Conservation (phyloP, 179 eudicot genomes). For the Silene coronaria region DNA sequence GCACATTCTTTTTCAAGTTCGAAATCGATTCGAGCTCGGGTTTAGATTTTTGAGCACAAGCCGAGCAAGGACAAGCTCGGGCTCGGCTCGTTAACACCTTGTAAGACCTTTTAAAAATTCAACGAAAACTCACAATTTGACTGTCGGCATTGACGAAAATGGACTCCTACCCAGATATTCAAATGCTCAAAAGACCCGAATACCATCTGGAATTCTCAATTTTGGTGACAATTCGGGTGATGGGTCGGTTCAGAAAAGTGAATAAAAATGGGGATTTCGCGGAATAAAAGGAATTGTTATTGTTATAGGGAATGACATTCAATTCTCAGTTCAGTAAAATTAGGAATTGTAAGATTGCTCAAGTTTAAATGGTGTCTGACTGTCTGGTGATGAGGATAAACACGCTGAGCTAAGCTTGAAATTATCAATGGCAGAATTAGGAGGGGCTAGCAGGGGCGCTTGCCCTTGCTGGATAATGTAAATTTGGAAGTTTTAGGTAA, state of each 20-base stretch:
- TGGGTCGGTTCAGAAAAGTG: constrained; percentile 18
- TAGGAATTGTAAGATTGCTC: constrained; percentile 37
- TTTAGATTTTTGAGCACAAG: no score
- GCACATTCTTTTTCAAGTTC: no score
- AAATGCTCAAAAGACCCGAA: constrained; percentile 27
- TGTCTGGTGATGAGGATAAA: constrained; percentile 32
- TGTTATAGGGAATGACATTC: no score
- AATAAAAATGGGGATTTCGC: background rate
- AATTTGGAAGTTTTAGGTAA: no score
- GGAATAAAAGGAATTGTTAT: no score
- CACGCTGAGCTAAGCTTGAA: constrained; percentile 58
- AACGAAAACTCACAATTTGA: no score
- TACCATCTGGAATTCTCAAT: constrained; percentile 29
- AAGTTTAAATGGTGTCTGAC: constrained; percentile 37
- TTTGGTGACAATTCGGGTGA: constrained; percentile 25
- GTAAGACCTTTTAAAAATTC: no score
- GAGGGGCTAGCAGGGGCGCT: background rate
- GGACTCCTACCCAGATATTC: constrained; percentile 30
- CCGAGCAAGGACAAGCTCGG: no score
- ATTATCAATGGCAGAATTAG: background rate
- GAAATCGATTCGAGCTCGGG: no score
- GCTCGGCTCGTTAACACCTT: no score
- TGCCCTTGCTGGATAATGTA: no score
- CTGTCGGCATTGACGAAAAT: constrained; percentile 28
- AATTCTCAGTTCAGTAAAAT: constrained; percentile 32